Conservation (phyloP, 2,329 filamentous ascomycete genomes). For the Cercospora sp. region DNA sequence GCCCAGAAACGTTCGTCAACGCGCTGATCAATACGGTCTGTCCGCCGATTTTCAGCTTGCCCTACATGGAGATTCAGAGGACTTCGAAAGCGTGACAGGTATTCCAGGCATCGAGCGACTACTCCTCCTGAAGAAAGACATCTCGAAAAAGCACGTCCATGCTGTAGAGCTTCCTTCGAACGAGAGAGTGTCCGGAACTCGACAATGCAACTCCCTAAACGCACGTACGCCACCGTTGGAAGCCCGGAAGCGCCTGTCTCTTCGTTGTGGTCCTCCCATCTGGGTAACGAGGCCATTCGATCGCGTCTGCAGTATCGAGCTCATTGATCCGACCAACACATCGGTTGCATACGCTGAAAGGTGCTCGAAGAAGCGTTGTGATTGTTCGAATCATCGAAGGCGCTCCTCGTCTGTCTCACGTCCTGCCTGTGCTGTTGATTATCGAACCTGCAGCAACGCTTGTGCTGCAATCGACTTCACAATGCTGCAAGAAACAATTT, state of each 20-base stretch:
- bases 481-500: not conserved
- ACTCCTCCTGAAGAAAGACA: not conserved
- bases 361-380: not conserved
- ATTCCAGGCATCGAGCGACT: not conserved
- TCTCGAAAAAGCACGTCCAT: not conserved
- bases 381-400: not conserved
- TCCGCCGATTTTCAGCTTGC: not conserved
- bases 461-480: not conserved
- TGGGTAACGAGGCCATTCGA: not conserved
- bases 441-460: not conserved
- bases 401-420: not conserved
- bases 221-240: not conserved
- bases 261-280: not conserved
- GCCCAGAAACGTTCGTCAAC: not conserved
- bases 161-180: not conserved
- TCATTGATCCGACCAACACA: not conserved
- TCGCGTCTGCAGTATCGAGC: not conserved
- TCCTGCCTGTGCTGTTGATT: not conserved
- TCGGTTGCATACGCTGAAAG: not conserved
- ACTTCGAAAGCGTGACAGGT: not conserved
- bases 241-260: not conserved
- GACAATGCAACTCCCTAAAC: not conserved
- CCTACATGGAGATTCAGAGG: not conserved
- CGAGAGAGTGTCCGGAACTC: not conserved
- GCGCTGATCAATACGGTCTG: not conserved